Evolutionary conservation across 106 monocot species (phyloP), one percentile per base, ranked within the genome.

Genomic region (Platanthera guangdongensis): DNA sequence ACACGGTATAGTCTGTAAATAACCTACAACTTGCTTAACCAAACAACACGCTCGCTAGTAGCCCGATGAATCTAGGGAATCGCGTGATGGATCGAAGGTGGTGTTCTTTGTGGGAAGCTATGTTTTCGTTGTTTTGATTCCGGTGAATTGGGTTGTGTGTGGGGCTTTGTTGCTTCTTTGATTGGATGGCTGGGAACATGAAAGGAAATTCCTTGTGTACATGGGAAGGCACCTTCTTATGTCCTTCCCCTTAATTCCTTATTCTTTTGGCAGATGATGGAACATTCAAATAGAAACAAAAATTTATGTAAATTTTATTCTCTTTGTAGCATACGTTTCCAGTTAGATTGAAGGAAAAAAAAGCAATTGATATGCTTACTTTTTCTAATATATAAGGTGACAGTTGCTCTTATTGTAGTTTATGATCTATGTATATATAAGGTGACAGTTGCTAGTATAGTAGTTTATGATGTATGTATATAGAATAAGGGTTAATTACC

Each of bases 241-340:
- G 22, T 50, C 8, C 51, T 46, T 51, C 11, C 13, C 72, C 49
- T 18, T 19, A 72, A 72, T 50, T 21, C 22, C 49, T 72, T 51
- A 72, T 51, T 72, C 72, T 72, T 51, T 72, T 72, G 22, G 47
- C 60, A 5, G 13, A 10, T 52, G 10, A 8, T 52, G 52, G 10
- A 13, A 8, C 52, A 13, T 53, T 53, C 11, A 13, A 53, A 53
- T 53, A 53, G 52, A 53, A 53, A 13, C 52, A 53, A 53, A 53
- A 53, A 4, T 8, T 53, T 62, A 62, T 71, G 70, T 14, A 71
- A 16, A 71, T 71, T 3, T 39, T 39, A 39, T 39, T 39, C 39
- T 28, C 45, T 71, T 71, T 71, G 70, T 71, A 71, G 16, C 7
- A 71, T 71, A 71, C 47, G 48, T 47, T 71, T 71, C 47, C n/a